phyloP scores from a whole-genome alignment of 2,329 filamentous ascomycete species.

The Bipolaris bicolor region DNA sequence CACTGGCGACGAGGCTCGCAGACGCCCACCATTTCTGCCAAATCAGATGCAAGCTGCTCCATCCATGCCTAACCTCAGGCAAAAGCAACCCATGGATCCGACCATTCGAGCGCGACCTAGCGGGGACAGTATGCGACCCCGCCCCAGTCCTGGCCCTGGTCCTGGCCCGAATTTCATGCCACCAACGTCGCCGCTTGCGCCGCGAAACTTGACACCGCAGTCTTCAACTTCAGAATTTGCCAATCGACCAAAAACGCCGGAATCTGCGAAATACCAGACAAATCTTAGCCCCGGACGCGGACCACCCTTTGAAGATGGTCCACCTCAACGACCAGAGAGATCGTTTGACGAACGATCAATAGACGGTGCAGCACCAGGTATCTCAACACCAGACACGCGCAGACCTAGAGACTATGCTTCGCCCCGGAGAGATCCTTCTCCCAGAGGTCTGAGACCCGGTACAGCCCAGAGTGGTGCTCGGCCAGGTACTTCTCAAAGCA shows the following conservation, averaged over 20 bases:
- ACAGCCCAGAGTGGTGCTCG: conserved; percentile 43
- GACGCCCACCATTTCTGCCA: conserved; percentile 31
- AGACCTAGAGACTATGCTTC: conserved; percentile 39
- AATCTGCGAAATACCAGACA: conserved; percentile 32
- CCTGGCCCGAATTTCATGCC: conserved; percentile 42
- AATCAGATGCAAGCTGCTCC: conserved; percentile 31
- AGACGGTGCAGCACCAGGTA: conserved; percentile 28
- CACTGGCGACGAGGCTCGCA: conserved; percentile 40
- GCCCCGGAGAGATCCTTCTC: conserved; percentile 40
- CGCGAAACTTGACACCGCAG: conserved; percentile 49
- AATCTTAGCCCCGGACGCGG: conserved; percentile 38
- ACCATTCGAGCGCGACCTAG: conserved; percentile 44
- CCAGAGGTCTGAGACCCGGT: conserved; percentile 41
- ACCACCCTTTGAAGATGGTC: conserved; percentile 37
- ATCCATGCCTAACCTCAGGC: conserved; percentile 36
- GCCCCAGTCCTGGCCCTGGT: conserved; percentile 37
- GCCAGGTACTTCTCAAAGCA: conserved; percentile 47
- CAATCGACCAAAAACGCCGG: conserved; percentile 41
- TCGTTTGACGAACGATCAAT: conserved; percentile 37
- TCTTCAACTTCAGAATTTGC: conserved; percentile 49
- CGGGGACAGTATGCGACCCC: conserved; percentile 45
- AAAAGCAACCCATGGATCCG: conserved; percentile 44
- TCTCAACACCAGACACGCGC: conserved; percentile 35
- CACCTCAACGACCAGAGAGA: conserved; percentile 37
- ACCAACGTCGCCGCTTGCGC: conserved; percentile 31